Percentiles rank a stretch among this genome's conserved stretches.
These are phyloP conservation scores for Psilocybe sp. DNA, from an alignment of 768 basidiomycete species.

Conservation along the genomic window DNA sequence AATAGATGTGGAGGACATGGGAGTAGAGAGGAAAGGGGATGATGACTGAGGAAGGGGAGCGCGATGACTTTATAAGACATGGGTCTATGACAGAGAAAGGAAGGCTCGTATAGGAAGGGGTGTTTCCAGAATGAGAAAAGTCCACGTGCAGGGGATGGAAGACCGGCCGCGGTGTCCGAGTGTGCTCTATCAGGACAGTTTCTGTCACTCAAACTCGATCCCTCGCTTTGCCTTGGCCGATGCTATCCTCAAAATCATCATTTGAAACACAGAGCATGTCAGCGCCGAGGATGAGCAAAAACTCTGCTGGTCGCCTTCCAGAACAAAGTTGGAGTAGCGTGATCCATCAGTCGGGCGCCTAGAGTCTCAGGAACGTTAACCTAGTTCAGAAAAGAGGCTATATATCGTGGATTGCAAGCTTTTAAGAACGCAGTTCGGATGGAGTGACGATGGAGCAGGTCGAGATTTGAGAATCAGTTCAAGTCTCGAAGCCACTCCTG, in stretches of 20 bases:
- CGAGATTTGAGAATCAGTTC: too few species aligned
- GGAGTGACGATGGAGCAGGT: too few species aligned
- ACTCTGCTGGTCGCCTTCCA: too few species aligned
- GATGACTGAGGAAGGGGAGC: constrained; percentile 10
- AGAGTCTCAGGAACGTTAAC: too few species aligned
- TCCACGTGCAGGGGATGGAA: constrained; percentile 10
- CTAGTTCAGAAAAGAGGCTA: too few species aligned
- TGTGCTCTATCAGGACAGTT: constrained; percentile 19
- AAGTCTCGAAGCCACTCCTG: background rate
- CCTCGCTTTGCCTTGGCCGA: background rate
- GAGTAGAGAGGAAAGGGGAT: constrained; percentile 14
- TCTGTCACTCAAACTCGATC: constrained; percentile 19
- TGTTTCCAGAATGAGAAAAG: constrained; percentile 22
- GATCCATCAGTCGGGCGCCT: too few species aligned
- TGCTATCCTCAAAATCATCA: background rate
- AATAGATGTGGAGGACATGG: constrained; percentile 25
- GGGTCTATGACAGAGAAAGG: constrained; percentile 20
- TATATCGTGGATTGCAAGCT: too few species aligned
- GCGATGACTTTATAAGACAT: constrained; percentile 8
- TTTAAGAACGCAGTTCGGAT: too few species aligned
- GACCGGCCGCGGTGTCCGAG: constrained; percentile 20
- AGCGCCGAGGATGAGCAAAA: too few species aligned
- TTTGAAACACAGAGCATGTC: too few species aligned
- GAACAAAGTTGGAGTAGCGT: too few species aligned
- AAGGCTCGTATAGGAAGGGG: constrained; percentile 30